These are phyloP conservation scores for Cryptococcus maquisensis DNA, from an alignment of 1,284 basidiomycete genomes.

Conservation along the genomic window DNA sequence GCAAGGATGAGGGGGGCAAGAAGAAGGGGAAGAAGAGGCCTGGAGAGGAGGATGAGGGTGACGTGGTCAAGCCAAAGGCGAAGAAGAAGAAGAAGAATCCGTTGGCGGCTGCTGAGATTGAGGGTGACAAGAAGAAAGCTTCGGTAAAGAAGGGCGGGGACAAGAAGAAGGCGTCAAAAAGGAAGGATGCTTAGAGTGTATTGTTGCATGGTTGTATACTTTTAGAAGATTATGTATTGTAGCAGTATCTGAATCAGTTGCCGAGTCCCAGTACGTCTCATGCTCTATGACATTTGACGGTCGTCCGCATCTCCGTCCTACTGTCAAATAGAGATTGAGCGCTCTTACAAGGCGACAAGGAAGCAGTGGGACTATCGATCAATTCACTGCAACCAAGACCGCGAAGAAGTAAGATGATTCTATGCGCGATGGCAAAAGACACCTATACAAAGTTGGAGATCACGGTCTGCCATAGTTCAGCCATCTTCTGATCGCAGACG, in stretches of 20 bases:
- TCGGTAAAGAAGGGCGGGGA: slow-evolving; percentile 2
- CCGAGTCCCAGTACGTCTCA: no score
- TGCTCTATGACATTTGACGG: no score
- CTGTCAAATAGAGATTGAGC: no score
- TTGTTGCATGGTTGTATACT: background rate
- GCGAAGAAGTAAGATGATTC: no score
- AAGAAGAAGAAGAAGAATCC: slow-evolving; percentile 17
- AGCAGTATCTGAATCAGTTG: background rate
- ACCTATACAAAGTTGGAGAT: no score
- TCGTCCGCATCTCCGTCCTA: no score
- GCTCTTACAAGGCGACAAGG: no score
- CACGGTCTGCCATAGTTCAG: no score
- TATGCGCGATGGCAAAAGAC: no score
- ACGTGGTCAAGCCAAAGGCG: slow-evolving; percentile 12
- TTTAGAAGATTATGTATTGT: background rate
- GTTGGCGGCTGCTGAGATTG: slow-evolving; percentile 1
- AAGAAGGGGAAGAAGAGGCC: slow-evolving; percentile 26
- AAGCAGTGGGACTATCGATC: no score
- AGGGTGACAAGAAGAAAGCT: slow-evolving; percentile 4
- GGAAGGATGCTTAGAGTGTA: slow-evolving; percentile 6
- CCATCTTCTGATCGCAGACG: no score
- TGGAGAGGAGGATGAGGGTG: slow-evolving; percentile 11
- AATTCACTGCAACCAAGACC: no score
- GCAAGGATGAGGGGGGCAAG: slow-evolving; percentile 5
- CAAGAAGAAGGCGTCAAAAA: slow-evolving; percentile 1